Base-by-base conservation (phyloP, 2,329 filamentous ascomycete species). In the Alternaria solani region DNA sequence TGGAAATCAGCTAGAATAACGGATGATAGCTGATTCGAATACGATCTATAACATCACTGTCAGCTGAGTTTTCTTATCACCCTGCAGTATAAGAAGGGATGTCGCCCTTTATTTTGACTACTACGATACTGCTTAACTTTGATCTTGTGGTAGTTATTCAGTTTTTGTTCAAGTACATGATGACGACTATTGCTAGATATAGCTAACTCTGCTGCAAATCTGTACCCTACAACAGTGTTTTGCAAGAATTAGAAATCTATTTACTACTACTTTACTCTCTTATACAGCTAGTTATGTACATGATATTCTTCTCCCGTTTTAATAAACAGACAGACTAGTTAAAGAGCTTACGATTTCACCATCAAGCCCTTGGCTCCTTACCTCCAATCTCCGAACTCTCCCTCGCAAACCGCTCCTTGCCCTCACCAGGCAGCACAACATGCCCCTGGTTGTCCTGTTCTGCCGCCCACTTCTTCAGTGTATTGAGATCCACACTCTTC, bases 391-490 rank as follows among this genome's bases (percentile, higher is more conserved):
- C 64, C 25, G 55, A 36, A 51, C 65, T 69, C 51, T 72, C 60
- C 61, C 63, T 57, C 2, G 54, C 67, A 47, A 57, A 65, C 11
- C 44, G 32, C 54, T 60, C 51, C 7, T 48, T 25, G 2, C 47
- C 63, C 14, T 65, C 60, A 41, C 59, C 57, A 0, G 65, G 53
- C 49, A 49, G 44, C 18, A 60, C 55, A n/a, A 59, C 61, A 26
- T 59, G 56, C 14, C 49, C 55, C 36, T 55, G 51, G 26, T 55
- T 58, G 53, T 81, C 75, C 63, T 74, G 72, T 41, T 78, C 76
- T 1, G 70, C 80, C 11, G 81, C 80, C 75, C 82, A 86, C 67
- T 74, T 78, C 73, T 81, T 81, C 65, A 86, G 67, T 26, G 81
- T 79, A 41, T 82, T 79, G 63, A 86, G 34, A 6, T 77, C 76